Percentiles rank a stretch among this genome's conserved stretches.
Conservation (phyloP, 108 stramenopile genomes). For the Stephanodiscus triporus region DNA sequence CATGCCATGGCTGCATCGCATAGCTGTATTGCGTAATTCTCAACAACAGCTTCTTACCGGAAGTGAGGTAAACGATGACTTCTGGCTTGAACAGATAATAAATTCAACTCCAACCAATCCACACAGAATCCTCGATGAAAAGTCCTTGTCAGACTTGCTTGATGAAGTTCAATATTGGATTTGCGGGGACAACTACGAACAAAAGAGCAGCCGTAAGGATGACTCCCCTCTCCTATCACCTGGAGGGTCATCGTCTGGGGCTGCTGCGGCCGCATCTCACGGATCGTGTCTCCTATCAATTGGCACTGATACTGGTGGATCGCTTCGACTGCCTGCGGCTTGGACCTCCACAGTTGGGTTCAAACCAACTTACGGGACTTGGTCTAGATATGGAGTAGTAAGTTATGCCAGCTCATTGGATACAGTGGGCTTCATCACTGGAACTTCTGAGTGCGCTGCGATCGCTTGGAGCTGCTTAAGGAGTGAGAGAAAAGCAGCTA, state of each 20-base stretch:
- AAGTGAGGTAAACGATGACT: slow-evolving; percentile 11
- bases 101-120: slow-evolving; percentile 34
- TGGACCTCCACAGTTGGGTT: slow-evolving; percentile 94
- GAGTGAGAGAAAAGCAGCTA: background rate
- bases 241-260: slow-evolving; percentile 92
- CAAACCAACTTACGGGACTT: slow-evolving; percentile 94
- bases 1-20: slow-evolving; percentile 56
- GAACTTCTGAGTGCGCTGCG: slow-evolving; percentile 62
- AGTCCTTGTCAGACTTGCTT: slow-evolving; percentile 22
- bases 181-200: background rate
- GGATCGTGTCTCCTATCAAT: slow-evolving; percentile 85
- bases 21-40: slow-evolving; percentile 12
- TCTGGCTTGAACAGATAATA: slow-evolving; percentile 16
- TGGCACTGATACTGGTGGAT: slow-evolving; percentile 98
- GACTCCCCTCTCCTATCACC: slow-evolving; percentile 55
- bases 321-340: slow-evolving; percentile 94
- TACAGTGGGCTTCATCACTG: slow-evolving; percentile 87
- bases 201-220: background rate
- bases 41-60: background rate
- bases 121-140: slow-evolving; percentile 28
- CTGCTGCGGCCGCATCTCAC: slow-evolving; percentile 91
- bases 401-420: slow-evolving; percentile 96
- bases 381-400: slow-evolving; percentile 93
- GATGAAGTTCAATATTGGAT: slow-evolving; percentile 33
- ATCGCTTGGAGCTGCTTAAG: slow-evolving; percentile 57